A percentile compares a stretch with the other conserved stretches of the same genome.
phyloP scores from a whole-genome alignment of 2,329 filamentous ascomycete species.

The Xylariales sp. region DNA sequence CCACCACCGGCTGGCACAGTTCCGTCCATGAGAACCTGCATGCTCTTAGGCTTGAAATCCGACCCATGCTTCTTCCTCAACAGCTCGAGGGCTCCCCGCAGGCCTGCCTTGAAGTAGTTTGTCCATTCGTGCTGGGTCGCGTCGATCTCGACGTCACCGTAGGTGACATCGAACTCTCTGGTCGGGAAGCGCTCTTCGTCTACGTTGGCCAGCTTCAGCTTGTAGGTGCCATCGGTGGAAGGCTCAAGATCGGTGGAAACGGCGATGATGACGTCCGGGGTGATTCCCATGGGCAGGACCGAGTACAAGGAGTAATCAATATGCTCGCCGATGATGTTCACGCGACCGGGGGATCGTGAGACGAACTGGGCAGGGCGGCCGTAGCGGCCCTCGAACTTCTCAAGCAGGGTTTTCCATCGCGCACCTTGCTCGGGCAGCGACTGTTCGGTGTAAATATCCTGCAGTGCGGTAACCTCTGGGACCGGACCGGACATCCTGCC shows the following conservation, averaged over 20 bases:
- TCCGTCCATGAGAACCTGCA: conserved; percentile 88
- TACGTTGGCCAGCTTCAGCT: conserved; percentile 76
- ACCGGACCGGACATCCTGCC: conserved; percentile 54
- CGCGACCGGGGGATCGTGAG: conserved; percentile 84
- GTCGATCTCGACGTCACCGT: conserved; percentile 71
- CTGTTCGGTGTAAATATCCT: conserved; percentile 79
- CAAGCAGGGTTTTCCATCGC: conserved; percentile 72
- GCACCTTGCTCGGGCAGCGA: conserved; percentile 61
- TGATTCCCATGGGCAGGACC: conserved; percentile 92
- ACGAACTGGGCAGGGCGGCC: conserved; percentile 73
- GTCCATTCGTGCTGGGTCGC: conserved; percentile 86
- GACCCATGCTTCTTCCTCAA: conserved; percentile 61
- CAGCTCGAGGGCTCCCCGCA: conserved; percentile 75
- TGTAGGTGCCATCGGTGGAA: conserved; percentile 49
- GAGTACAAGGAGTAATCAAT: conserved; percentile 98
- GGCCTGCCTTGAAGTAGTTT: conserved; percentile 95
- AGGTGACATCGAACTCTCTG: conserved; percentile 68
- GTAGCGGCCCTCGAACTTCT: conserved; percentile 67
- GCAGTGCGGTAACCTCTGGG: conserved; percentile 69
- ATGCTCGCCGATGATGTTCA: conserved; percentile 99
- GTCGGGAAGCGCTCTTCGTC: conserved; percentile 70
- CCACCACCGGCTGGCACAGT: conserved; percentile 90
- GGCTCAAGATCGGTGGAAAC: conserved; percentile 52
- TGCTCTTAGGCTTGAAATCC: conserved; percentile 64
- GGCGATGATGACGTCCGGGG: conserved; percentile 84